Percentiles rank a stretch among this genome's conserved stretches.
Evolutionary conservation across 495 filamentous ascomycete genomes (phyloP).

Genomic region (Aspergillus funiculosus): DNA sequence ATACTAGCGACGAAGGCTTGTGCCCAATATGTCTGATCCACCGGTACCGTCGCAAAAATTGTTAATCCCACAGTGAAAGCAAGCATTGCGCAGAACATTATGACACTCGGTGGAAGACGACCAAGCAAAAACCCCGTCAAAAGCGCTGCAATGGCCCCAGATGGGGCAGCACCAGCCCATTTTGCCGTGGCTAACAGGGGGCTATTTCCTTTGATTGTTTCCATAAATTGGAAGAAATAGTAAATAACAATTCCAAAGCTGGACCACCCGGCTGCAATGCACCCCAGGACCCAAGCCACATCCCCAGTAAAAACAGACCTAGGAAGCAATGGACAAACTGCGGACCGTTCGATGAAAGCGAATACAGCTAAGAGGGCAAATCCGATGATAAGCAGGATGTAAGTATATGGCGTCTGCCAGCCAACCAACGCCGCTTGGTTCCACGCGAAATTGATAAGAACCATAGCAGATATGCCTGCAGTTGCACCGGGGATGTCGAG

Average conservation of each 20-base stretch:
- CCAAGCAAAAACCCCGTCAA: slow-evolving; percentile 43
- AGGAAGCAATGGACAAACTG: slow-evolving; percentile 50
- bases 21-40: slow-evolving; percentile 54
- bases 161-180: slow-evolving; percentile 38
- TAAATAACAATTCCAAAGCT: slow-evolving; percentile 57
- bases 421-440: slow-evolving; percentile 57
- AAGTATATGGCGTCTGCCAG: slow-evolving; percentile 51
- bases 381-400: slow-evolving; percentile 52
- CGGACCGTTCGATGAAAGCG: slow-evolving; percentile 42
- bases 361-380: slow-evolving; percentile 47
- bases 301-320: slow-evolving; percentile 44
- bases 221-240: slow-evolving; percentile 52
- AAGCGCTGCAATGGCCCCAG: slow-evolving; percentile 45
- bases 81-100: slow-evolving; percentile 47
- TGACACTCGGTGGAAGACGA: slow-evolving; percentile 34
- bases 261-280: slow-evolving; percentile 53
- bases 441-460: slow-evolving; percentile 56
- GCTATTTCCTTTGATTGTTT: slow-evolving; percentile 39
- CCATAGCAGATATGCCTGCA: slow-evolving; percentile 49
- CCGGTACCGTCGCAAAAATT: slow-evolving; percentile 43
- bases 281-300: slow-evolving; percentile 48
- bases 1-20: slow-evolving; percentile 52
- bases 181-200: slow-evolving; percentile 46
- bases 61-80: slow-evolving; percentile 42
- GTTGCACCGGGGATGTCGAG: slow-evolving; percentile 47